Conservation (phyloP, 2,329 filamentous ascomycete species). For the Phaeoacremonium minimum region DNA sequence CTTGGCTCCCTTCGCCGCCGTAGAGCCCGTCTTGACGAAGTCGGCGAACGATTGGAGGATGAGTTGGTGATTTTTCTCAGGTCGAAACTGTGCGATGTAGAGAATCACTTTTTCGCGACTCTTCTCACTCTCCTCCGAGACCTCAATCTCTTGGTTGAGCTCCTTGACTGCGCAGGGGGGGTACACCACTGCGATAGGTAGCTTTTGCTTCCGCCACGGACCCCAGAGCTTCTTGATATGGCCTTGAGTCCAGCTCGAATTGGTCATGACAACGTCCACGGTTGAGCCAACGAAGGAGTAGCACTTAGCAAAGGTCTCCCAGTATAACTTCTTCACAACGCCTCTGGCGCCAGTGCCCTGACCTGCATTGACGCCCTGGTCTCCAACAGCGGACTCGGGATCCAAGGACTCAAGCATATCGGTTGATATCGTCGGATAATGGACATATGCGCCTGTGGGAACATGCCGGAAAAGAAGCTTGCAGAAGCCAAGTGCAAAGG, state of each 20-base stretch:
- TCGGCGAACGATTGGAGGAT: constrained; percentile 80
- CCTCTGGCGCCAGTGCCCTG: constrained; percentile 71
- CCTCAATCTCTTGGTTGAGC: constrained; percentile 68
- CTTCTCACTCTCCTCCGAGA: constrained; percentile 65
- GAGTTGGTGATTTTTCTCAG: constrained; percentile 92
- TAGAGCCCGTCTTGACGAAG: constrained; percentile 57
- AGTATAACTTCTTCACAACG: constrained; percentile 73
- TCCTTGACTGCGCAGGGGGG: constrained; percentile 89
- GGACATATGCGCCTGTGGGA: constrained; percentile 89
- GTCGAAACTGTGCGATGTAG: constrained; percentile 96
- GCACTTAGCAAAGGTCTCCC: constrained; percentile 75
- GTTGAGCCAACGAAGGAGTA: constrained; percentile 81
- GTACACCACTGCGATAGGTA: constrained; percentile 72
- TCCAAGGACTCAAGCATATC: constrained; percentile 90
- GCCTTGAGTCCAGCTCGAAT: constrained; percentile 87
- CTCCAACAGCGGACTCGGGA: constrained; percentile 51
- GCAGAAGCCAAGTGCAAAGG: constrained; percentile 79
- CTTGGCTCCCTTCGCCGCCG: constrained; percentile 51
- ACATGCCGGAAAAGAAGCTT: constrained; percentile 77
- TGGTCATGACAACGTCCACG: constrained; percentile 94
- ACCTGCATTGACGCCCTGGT: constrained; percentile 77
- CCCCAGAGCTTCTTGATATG: constrained; percentile 83
- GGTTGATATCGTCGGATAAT: constrained; percentile 97
- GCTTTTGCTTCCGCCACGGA: constrained; percentile 40
- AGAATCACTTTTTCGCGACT: constrained; percentile 69